Evolutionary conservation across 1,284 basidiomycete genomes (phyloP).

Genomic region (Coriolopsis trogii): DNA sequence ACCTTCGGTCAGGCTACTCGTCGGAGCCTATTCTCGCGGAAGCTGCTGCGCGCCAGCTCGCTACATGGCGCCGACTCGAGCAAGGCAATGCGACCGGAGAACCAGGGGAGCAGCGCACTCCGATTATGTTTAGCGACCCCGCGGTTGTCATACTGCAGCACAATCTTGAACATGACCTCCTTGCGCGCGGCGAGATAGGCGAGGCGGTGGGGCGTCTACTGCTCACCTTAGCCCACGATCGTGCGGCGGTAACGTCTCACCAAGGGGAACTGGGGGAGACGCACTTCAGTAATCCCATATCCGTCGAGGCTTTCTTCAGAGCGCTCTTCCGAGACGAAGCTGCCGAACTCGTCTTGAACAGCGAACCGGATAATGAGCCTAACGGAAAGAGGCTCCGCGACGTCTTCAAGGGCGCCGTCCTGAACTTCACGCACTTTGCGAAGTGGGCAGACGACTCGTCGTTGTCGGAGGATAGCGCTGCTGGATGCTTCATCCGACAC

Average conservation of each 20-base stretch:
- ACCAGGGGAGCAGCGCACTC: no score
- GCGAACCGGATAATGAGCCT: slow-evolving; percentile 9
- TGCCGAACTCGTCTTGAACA: neutral
- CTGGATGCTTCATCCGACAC: neutral
- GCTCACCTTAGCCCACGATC: slow-evolving; percentile 18
- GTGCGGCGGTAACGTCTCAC: slow-evolving; percentile 3
- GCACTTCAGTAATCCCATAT: neutral
- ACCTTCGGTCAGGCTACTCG: no score
- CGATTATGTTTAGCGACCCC: neutral
- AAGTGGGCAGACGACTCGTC: slow-evolving; percentile 21
- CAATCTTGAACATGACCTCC: slow-evolving; percentile 14
- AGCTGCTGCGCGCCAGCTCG: neutral
- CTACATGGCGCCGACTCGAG: neutral
- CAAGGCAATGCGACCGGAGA: neutral
- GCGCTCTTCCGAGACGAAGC: neutral
- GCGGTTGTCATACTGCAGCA: neutral
- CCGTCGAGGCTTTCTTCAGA: slow-evolving; percentile 7
- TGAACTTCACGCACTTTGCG: slow-evolving; percentile 38
- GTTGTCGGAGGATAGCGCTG: slow-evolving; percentile 6
- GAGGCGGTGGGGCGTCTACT: slow-evolving; percentile 1
- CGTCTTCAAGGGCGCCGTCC: slow-evolving; percentile 21
- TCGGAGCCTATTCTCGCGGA: no score
- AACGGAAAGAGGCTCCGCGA: slow-evolving; percentile 1
- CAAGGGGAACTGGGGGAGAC: neutral
- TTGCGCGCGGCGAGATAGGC: slow-evolving; percentile 19